phyloP scores from a whole-genome alignment of 306 rosid genomes.

The Luffa aegyptiaca region DNA sequence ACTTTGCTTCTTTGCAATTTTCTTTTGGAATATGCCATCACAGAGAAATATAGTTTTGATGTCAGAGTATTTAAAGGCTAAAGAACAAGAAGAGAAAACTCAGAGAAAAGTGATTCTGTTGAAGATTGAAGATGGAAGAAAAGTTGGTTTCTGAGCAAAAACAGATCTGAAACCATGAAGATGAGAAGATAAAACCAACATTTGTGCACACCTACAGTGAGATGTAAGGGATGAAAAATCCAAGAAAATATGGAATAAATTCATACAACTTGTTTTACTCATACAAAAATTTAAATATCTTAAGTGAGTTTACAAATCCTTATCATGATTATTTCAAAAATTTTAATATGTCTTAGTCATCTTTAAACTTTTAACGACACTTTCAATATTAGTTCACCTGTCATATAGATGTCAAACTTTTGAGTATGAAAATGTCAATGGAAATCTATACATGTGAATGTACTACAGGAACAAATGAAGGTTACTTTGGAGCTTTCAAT shows the following conservation, averaged over 20 bases:
- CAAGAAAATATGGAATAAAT: neutral
- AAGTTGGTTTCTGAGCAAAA: neutral
- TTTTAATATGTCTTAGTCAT: neutral
- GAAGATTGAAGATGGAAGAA: neutral
- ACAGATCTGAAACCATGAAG: neutral
- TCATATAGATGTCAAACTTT: neutral
- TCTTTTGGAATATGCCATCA: conserved; percentile 54
- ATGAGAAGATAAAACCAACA: neutral
- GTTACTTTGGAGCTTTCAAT: neutral
- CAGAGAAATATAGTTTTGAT: conserved; percentile 11
- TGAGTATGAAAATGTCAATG: neutral
- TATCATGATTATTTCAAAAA: neutral
- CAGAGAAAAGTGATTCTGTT: neutral
- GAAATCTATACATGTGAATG: neutral
- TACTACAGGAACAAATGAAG: neutral
- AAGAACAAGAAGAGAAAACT: neutral
- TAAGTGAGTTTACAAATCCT: neutral
- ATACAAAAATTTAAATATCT: neutral
- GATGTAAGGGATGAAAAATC: neutral
- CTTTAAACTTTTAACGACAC: neutral
- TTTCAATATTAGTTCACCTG: no score
- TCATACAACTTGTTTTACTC: neutral
- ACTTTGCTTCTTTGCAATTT: conserved; percentile 41
- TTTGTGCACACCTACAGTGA: neutral
- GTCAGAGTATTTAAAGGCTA: neutral